These are phyloP conservation scores for Fusarium poae DNA, from an alignment of 2,329 filamentous ascomycete genomes.

Conservation along the genomic window DNA sequence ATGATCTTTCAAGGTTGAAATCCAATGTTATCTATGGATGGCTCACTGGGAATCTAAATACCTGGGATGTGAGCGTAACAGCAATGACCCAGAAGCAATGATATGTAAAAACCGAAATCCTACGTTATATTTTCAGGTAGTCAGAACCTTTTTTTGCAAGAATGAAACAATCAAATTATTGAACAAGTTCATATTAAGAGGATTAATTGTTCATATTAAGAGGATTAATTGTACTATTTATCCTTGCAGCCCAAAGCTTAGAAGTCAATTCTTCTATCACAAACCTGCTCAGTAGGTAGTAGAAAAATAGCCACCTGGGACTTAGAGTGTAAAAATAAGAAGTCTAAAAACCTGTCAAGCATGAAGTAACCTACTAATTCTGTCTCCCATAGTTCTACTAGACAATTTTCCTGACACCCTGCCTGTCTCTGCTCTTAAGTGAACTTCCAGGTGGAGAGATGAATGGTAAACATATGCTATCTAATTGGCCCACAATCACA, in stretches of 20 bases:
- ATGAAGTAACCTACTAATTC: too few species aligned
- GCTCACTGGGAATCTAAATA: too few species aligned
- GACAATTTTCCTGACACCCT: too few species aligned
- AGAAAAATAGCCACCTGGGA: too few species aligned
- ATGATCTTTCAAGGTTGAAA: neutral
- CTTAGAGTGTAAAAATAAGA: too few species aligned
- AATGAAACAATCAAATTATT: neutral
- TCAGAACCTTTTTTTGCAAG: neutral
- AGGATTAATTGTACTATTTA: neutral
- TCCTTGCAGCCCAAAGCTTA: neutral
- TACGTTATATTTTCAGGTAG: neutral
- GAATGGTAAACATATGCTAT: slow-evolving; percentile 37
- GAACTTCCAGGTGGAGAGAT: slow-evolving; percentile 8
- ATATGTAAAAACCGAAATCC: too few species aligned
- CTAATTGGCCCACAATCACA: slow-evolving; percentile 41
- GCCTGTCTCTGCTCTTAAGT: neutral
- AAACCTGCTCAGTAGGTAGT: too few species aligned
- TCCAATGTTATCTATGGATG: too few species aligned
- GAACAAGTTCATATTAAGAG: neutral
- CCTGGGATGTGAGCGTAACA: too few species aligned
- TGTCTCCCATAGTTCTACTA: too few species aligned
- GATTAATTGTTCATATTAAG: neutral
- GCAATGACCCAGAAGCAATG: too few species aligned
- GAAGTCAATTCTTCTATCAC: neutral
- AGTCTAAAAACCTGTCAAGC: too few species aligned